phyloP scores from a whole-genome alignment of 768 basidiomycete genomes.

The Boletus pseudo-olivaceus region DNA sequence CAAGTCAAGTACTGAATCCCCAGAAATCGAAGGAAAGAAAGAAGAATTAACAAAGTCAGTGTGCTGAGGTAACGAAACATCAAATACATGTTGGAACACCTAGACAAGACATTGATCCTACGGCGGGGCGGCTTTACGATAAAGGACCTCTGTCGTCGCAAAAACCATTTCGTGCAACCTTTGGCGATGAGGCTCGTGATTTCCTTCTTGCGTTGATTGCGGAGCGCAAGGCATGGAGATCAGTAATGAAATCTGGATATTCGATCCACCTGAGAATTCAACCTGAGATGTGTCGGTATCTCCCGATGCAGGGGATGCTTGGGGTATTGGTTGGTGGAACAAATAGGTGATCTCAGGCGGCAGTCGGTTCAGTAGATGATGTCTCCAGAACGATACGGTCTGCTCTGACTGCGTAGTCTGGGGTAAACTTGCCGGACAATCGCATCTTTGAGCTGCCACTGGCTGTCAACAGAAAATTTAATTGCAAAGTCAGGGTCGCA shows the following conservation, averaged over 20 bases:
- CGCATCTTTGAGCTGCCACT: conserved; percentile 16
- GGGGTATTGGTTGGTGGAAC: conserved; percentile 20
- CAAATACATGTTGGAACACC: conserved; percentile 11
- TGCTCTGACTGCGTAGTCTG: conserved; percentile 5
- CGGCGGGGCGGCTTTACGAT: conserved; percentile 6
- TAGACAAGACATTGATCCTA: conserved; percentile 8
- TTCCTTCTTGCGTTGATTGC: neutral
- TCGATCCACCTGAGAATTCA: conserved; percentile 15
- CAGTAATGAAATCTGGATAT: conserved; percentile 27
- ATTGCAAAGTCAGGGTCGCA: conserved; percentile 9
- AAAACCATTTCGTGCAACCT: conserved; percentile 23
- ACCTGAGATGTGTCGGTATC: neutral
- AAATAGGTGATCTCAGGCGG: conserved; percentile 30
- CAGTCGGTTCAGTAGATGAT: conserved; percentile 6
- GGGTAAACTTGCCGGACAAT: neutral
- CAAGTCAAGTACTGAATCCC: neutral
- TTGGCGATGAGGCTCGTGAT: neutral
- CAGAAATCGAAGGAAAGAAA: neutral
- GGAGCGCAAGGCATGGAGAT: conserved; percentile 27
- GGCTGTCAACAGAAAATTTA: conserved; percentile 17
- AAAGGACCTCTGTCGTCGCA: conserved; percentile 24
- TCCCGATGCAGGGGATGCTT: neutral
- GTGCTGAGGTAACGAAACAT: conserved; percentile 3
- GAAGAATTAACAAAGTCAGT: conserved; percentile 5
- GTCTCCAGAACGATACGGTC: conserved; percentile 21